These are phyloP conservation scores for Geranium rotundifolium DNA, from an alignment of 345 rosid species.

Conservation along the genomic window DNA sequence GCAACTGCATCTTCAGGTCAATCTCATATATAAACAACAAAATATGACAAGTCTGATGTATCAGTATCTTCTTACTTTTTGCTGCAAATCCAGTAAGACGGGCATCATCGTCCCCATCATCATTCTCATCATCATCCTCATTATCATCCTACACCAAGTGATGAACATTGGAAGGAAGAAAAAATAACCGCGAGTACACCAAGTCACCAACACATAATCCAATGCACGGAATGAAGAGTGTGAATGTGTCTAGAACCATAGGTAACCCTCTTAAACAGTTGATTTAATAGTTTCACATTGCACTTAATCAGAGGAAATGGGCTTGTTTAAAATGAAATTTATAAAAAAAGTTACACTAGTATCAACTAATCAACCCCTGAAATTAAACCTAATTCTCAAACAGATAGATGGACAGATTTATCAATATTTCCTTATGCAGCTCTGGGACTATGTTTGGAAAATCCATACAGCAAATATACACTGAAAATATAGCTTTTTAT, in stretches of 20 bases:
- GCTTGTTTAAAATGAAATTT: too few relatives aligned
- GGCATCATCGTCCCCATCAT: conserved; percentile 25
- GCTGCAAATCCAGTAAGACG: conserved; percentile 32
- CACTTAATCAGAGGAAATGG: not conserved
- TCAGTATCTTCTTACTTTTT: conserved; percentile 34
- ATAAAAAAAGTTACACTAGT: too few relatives aligned
- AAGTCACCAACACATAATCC: not conserved
- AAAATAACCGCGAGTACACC: not conserved
- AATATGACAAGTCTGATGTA: not conserved
- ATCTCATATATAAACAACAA: not conserved
- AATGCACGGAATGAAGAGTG: not conserved
- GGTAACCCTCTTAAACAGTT: not conserved
- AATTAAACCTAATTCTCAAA: too few relatives aligned
- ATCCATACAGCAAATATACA: not conserved
- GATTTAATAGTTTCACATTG: not conserved
- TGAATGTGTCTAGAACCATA: not conserved
- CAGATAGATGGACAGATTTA: not conserved
- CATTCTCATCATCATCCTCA: conserved; percentile 32
- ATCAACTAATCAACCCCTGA: too few relatives aligned
- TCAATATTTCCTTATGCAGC: not conserved
- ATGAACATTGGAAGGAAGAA: not conserved
- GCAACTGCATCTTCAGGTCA: not conserved
- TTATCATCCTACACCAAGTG: conserved; percentile 10
- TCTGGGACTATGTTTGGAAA: not conserved
- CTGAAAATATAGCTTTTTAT: not conserved